Percentiles rank a stretch among this genome's conserved stretches.
Conservation (phyloP, 2,329 filamentous ascomycete species). For the Cladophialophora carrionii region DNA sequence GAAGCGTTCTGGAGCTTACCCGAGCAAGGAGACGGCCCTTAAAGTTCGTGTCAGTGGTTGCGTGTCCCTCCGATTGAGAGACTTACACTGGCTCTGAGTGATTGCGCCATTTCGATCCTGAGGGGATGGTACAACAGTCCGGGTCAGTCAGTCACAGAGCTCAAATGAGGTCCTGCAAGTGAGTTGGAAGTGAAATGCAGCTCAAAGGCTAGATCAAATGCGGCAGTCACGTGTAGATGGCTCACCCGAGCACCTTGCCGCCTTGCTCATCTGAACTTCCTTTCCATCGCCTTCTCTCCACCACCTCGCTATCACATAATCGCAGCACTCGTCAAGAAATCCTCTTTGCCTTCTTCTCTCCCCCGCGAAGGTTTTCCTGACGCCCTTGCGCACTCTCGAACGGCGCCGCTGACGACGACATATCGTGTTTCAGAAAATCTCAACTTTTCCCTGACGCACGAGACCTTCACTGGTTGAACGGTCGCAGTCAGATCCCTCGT, state of each 20-base stretch:
- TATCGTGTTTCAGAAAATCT: conserved; percentile 42
- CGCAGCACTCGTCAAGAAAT: conserved; percentile 26
- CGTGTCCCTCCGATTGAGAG: conserved; percentile 6
- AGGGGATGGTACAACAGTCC: background rate
- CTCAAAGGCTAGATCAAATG: background rate
- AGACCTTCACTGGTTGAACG: conserved; percentile 66
- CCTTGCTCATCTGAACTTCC: conserved; percentile 6
- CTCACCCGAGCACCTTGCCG: background rate
- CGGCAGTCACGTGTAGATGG: background rate
- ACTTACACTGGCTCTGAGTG: conserved; percentile 64
- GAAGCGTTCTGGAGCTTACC: conserved; percentile 46
- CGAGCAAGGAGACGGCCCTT: conserved; percentile 66
- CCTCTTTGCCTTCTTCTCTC: conserved; percentile 19
- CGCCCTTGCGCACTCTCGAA: conserved; percentile 11
- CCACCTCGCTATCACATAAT: conserved; percentile 26
- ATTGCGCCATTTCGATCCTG: conserved; percentile 55
- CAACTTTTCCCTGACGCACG: conserved; percentile 45
- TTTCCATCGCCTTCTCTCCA: conserved; percentile 26
- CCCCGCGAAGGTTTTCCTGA: conserved; percentile 7
- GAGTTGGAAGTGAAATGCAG: conserved; percentile 5
- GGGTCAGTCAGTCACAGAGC: background rate
- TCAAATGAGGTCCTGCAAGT: background rate
- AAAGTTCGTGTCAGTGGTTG: conserved; percentile 38
- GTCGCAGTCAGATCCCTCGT: conserved; percentile 42
- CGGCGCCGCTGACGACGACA: conserved; percentile 47